Evolutionary conservation across 305 asterid genomes (phyloP), one percentile per base, ranked within the genome.

Genomic region (Nicotiana rustica): DNA sequence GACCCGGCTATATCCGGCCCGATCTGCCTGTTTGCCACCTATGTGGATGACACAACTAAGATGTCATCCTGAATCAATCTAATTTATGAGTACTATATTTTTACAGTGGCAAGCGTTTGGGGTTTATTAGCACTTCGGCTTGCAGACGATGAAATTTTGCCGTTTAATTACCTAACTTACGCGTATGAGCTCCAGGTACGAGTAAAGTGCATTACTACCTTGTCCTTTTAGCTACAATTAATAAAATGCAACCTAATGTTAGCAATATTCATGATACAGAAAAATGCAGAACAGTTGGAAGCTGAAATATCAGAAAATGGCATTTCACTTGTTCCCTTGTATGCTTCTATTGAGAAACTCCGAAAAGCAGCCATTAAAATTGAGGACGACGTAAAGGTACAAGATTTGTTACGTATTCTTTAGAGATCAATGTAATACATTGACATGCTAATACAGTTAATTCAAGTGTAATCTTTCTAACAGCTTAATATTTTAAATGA

Each of bases 121-220:
- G 98, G 98, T 55, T 85, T 92, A 62, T 85, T 93, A 35, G 98
- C 97, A 78, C 95, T 95, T 81, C 89, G 83, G 90, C 97, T 93
- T 71, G 97, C 99, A 33, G 99, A 95, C 21, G 90, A 89, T n/a
- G 92, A 91, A 82, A 7, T 92, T 82, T 84, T 95, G 82, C 99
- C 99, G 71, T 93, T 92, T 55, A 91, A 95, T 90, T 94, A 95
- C 84, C 90, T 86, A 70, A 77, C 90, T 15, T 95, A 95, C 68
- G 97, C 90, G n/a, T 66, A 41, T 38, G 99, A 95, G 89, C 94
- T 94, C 81, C 92, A 90, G 97, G 98, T 95, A 90, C 21, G 71
- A 86, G 38, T 61, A 75, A 35, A 19, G 6, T 25, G 18, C 41
- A 79, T 21, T 6, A 15, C 41, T 79, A 0, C 1, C 18, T 67